Evolutionary conservation across 352 stramenopile genomes (phyloP).

Genomic region (Phytophthora hybrid): DNA sequence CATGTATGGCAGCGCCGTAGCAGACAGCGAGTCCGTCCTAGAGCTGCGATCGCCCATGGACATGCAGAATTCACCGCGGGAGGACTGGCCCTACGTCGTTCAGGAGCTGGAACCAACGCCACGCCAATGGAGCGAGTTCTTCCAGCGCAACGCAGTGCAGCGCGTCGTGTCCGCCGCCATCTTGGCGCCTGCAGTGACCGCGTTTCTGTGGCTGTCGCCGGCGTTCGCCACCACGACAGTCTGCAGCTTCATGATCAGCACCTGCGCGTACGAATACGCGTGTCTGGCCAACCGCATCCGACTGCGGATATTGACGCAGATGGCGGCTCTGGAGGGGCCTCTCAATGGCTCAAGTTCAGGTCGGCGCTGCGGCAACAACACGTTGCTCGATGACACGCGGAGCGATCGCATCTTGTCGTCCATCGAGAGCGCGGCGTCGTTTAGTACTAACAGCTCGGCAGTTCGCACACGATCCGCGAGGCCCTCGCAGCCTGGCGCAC

Average conservation of each 20-base stretch:
- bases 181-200: conserved; percentile 64
- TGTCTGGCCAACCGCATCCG: conserved; percentile 78
- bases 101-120: conserved; percentile 6
- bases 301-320: conserved; percentile 47
- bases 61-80: conserved; percentile 19
- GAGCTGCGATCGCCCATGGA: conserved; percentile 3
- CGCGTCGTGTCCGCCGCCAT: conserved; percentile 63
- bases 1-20: background rate
- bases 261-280: conserved; percentile 75
- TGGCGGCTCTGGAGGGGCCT: conserved; percentile 32
- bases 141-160: conserved; percentile 64
- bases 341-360: background rate
- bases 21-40: background rate
- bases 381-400: conserved; percentile 26
- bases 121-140: conserved; percentile 33
- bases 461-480: conserved; percentile 11
- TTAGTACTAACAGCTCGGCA: background rate
- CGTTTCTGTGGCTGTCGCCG: conserved; percentile 73
- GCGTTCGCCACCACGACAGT: conserved; percentile 69
- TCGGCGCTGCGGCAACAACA: conserved; percentile 19
- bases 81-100: conserved; percentile 17
- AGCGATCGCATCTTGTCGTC: conserved; percentile 31
- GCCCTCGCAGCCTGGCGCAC: conserved; percentile 11
- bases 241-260: conserved; percentile 64
- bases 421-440: background rate